Conservation (phyloP, 2,329 filamentous ascomycete species). For the Elsinoe fawcettii region DNA sequence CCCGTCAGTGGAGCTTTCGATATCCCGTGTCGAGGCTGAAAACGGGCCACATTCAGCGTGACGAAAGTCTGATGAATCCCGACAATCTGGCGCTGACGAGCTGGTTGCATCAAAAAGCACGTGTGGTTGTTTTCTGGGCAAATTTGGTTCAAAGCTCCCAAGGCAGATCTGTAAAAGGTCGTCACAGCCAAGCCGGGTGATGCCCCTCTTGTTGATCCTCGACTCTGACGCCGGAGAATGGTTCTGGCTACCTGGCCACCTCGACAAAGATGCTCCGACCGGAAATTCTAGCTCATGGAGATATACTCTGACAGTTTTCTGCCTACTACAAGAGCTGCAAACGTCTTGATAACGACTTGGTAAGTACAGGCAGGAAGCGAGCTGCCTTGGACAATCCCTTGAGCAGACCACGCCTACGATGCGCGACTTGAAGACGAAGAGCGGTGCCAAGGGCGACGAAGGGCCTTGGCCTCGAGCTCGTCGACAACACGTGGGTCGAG, state of each 20-base stretch:
- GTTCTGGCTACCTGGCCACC: neutral
- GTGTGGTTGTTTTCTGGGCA: neutral
- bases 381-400: no score
- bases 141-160: neutral
- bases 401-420: no score
- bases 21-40: neutral
- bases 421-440: neutral
- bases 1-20: neutral
- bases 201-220: neutral
- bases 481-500: slow-evolving; percentile 6
- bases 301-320: no score
- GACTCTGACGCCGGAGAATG: neutral
- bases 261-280: neutral
- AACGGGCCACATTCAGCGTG: neutral
- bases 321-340: no score
- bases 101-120: neutral
- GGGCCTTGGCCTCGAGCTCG: neutral
- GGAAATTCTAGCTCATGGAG: neutral
- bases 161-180: neutral
- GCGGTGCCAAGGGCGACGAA: slow-evolving; percentile 3
- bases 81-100: neutral
- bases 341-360: no score
- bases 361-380: no score
- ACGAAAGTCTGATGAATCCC: neutral
- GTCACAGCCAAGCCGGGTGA: slow-evolving; percentile 1